These are phyloP conservation scores for Candida albicans DNA, from an alignment of 1,139 yeast species.

Conservation along the genomic window DNA sequence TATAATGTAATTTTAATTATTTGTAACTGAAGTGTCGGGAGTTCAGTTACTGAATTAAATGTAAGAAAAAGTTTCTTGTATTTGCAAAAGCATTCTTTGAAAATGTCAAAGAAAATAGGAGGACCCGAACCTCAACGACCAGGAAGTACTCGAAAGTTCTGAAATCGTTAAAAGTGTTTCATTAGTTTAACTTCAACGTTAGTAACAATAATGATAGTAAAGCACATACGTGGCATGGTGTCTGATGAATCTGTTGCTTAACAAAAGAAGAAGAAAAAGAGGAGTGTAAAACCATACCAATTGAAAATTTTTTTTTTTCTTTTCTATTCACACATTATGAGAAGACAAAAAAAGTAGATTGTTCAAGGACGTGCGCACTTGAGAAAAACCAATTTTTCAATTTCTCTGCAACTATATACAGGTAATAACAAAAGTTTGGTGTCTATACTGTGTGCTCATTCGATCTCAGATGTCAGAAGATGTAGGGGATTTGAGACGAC, in stretches of 20 bases:
- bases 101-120: constrained; percentile 35
- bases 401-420: neutral
- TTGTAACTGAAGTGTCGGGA: constrained; percentile 86
- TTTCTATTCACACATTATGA: neutral
- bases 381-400: constrained; percentile 1
- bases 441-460: too few species aligned
- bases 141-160: constrained; percentile 17
- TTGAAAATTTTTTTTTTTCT: constrained; percentile 14
- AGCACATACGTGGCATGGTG: constrained; percentile 60
- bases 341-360: constrained; percentile 1
- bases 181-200: constrained; percentile 6
- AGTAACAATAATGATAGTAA: constrained; percentile 10
- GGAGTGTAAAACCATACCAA: constrained; percentile 1
- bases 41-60: constrained; percentile 51
- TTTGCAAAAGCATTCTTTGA: constrained; percentile 21
- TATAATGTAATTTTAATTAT: neutral
- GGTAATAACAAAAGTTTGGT: neutral
- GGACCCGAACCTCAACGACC: constrained; percentile 71
- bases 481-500: neutral
- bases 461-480: too few species aligned
- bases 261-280: constrained; percentile 4
- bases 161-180: constrained; percentile 15
- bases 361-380: constrained; percentile 1
- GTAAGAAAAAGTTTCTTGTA: constrained; percentile 18
- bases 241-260: constrained; percentile 12